Evolutionary conservation across 495 filamentous ascomycete species (phyloP).

Genomic region (Aspergillus biplanus): DNA sequence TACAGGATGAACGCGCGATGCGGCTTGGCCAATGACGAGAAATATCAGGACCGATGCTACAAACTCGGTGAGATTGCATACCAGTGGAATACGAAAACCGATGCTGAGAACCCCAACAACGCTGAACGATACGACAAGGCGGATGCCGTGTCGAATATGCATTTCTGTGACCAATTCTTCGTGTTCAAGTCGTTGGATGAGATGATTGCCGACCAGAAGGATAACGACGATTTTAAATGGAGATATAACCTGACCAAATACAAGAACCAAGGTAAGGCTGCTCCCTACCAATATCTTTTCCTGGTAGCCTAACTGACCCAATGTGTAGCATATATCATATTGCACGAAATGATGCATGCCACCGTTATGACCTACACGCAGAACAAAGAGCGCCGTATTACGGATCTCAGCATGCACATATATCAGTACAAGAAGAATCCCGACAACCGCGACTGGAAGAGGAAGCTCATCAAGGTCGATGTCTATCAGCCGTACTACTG

Average conservation of each 20-base stretch:
- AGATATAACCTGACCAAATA: not conserved
- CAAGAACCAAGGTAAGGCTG: not conserved
- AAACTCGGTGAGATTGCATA: not conserved
- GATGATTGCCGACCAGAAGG: not conserved
- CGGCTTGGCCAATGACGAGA: not conserved
- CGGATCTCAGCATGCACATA: not conserved
- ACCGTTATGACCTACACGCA: slow-evolving; percentile 2
- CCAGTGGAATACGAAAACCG: not conserved
- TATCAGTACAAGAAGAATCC: not conserved
- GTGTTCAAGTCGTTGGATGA: not conserved
- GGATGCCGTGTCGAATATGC: slow-evolving; percentile 1
- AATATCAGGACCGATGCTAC: not conserved
- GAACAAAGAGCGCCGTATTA: not conserved
- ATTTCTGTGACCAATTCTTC: slow-evolving; percentile 3
- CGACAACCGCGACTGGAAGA: not conserved
- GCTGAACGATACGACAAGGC: not conserved
- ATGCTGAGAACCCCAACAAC: not conserved
- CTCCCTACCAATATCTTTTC: not conserved
- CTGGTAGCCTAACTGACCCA: not conserved
- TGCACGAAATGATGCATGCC: slow-evolving; percentile 3
- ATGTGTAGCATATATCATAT: not conserved
- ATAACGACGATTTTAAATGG: slow-evolving; percentile 1
- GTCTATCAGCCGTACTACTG: slow-evolving; percentile 1
- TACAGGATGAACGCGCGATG: slow-evolving; percentile 3
- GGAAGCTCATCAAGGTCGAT: not conserved